Evolutionary conservation across 2,329 filamentous ascomycete species (phyloP).

Genomic region (Cladosporium sp.): DNA sequence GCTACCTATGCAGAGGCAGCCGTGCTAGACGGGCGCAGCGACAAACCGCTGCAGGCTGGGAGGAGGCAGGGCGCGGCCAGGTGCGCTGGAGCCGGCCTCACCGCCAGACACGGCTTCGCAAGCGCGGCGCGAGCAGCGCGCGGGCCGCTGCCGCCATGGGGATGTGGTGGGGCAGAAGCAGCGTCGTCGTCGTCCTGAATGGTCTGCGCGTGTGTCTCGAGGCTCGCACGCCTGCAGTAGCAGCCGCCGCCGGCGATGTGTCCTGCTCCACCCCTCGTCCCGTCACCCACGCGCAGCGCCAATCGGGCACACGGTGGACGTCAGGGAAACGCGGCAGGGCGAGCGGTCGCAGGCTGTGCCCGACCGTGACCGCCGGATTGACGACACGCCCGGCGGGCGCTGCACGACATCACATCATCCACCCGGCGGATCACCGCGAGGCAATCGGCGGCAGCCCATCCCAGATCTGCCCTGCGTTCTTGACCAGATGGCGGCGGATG

Average conservation of each 20-base stretch:
- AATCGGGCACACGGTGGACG: background rate
- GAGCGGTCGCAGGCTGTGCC: background rate
- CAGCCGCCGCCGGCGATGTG: background rate
- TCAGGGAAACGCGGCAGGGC: background rate
- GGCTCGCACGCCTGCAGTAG: background rate
- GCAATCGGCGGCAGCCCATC: too few species aligned
- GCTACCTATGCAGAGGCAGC: background rate
- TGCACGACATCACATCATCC: background rate
- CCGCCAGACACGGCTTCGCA: background rate
- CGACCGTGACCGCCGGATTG: constrained; percentile 1
- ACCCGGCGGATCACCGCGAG: too few species aligned
- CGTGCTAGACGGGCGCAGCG: background rate
- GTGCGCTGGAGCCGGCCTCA: constrained; percentile 4
- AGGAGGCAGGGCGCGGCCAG: background rate
- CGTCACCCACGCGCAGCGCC: background rate
- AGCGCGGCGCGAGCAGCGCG: background rate
- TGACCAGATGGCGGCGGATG: too few species aligned
- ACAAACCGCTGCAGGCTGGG: background rate
- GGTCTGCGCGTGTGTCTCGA: background rate
- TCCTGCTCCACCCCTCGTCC: too few species aligned
- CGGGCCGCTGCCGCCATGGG: constrained; percentile 8
- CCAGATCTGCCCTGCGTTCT: too few species aligned
- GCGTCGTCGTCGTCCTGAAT: background rate
- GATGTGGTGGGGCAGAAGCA: background rate
- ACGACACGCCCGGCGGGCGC: background rate